These are phyloP conservation scores for Cyberlindnera suaveolens DNA, from an alignment of 805 yeast genomes.

Conservation along the genomic window DNA sequence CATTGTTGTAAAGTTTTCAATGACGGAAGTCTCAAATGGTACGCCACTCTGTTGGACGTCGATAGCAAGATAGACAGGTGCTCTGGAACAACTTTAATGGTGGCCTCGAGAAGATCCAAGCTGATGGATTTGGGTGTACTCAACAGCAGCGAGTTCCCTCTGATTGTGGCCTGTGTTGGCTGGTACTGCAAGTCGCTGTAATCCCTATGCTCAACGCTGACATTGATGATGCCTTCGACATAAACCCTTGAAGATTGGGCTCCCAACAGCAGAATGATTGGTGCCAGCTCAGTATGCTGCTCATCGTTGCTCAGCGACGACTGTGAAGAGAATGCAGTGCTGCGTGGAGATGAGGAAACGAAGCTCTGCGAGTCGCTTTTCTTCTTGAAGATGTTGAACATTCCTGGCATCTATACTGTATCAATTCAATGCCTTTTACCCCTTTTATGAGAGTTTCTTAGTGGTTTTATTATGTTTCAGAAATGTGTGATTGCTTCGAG, in stretches of 20 bases:
- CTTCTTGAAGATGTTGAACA: too few species aligned
- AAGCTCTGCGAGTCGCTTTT: too few species aligned
- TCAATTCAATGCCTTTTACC: too few species aligned
- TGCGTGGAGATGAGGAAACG: neutral
- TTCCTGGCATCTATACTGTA: too few species aligned
- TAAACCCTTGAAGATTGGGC: constrained; percentile 68
- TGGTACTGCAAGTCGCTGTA: constrained; percentile 10
- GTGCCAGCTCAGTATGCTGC: constrained; percentile 54
- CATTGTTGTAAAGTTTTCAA: constrained; percentile 23
- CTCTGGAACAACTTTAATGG: constrained; percentile 3
- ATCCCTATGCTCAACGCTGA: constrained; percentile 24
- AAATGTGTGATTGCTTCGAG: too few species aligned
- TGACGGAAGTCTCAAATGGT: constrained; percentile 17
- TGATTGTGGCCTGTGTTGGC: constrained; percentile 21
- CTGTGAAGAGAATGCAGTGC: neutral
- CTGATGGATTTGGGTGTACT: constrained; percentile 32
- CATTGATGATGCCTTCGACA: constrained; percentile 37
- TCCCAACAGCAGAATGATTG: constrained; percentile 61
- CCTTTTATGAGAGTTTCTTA: too few species aligned
- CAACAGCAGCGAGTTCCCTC: constrained; percentile 32
- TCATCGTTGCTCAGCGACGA: constrained; percentile 1
- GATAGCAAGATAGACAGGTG: constrained; percentile 8
- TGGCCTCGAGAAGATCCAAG: constrained; percentile 16
- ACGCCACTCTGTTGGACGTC: constrained; percentile 11
- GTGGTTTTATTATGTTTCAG: too few species aligned